These are phyloP conservation scores for Phytophthora pini DNA, from an alignment of 352 stramenopile genomes.

Conservation along the genomic window DNA sequence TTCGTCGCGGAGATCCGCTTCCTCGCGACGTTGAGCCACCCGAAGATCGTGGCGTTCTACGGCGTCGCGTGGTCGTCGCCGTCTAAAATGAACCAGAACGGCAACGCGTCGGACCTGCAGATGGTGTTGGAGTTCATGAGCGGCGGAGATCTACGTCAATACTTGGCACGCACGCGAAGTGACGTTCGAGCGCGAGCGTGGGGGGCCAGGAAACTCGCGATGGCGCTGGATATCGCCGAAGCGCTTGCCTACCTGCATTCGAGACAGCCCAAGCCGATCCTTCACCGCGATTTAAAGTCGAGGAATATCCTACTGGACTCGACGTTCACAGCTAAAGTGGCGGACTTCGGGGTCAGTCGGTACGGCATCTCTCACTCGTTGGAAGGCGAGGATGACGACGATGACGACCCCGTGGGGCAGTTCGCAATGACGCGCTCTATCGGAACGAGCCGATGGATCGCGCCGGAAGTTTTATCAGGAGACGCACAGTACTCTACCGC, in stretches of 20 bases:
- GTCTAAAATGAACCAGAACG: slow-evolving; percentile 14
- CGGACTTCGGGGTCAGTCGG: slow-evolving; percentile 72
- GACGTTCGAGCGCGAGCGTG: slow-evolving; percentile 43
- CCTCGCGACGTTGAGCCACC: slow-evolving; percentile 63
- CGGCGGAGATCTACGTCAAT: slow-evolving; percentile 64
- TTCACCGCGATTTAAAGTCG: slow-evolving; percentile 80
- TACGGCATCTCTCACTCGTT: slow-evolving; percentile 37
- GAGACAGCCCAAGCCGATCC: slow-evolving; percentile 46
- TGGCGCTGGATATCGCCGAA: slow-evolving; percentile 68
- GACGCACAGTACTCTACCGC: slow-evolving; percentile 48
- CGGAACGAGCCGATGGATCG: slow-evolving; percentile 60
- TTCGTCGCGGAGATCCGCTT: slow-evolving; percentile 82
- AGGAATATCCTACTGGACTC: slow-evolving; percentile 69
- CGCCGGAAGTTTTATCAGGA: slow-evolving; percentile 66
- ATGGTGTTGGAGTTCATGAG: slow-evolving; percentile 83
- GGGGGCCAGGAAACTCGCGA: slow-evolving; percentile 59
- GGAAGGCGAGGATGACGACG: slow-evolving; percentile 29
- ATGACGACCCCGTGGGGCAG: slow-evolving; percentile 20
- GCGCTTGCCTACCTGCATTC: slow-evolving; percentile 75
- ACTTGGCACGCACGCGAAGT: slow-evolving; percentile 44
- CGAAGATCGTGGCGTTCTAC: slow-evolving; percentile 84
- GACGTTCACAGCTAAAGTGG: slow-evolving; percentile 67
- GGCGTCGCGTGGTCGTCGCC: slow-evolving; percentile 66
- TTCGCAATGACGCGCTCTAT: slow-evolving; percentile 38
- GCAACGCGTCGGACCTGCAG: slow-evolving; percentile 51